These are phyloP conservation scores for Klebsormidium nitens DNA, from an alignment of 139 green algal genomes.

Conservation along the genomic window DNA sequence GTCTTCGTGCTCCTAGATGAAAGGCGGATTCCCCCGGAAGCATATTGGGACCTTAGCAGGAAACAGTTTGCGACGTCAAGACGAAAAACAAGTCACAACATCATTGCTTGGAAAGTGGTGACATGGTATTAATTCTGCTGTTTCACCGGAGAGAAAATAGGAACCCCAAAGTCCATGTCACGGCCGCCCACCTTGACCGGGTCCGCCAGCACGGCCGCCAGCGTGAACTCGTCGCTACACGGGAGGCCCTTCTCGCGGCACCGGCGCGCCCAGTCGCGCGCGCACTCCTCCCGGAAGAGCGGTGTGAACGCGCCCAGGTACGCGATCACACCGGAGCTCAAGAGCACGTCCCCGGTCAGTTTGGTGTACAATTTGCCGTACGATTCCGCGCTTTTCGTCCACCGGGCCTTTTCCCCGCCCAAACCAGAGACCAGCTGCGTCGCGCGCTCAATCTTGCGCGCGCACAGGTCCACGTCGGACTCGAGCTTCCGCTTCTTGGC, in stretches of 20 bases:
- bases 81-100: too few species aligned
- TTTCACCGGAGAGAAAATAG: too few species aligned
- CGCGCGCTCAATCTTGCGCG: constrained; percentile 63
- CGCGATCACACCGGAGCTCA: constrained; percentile 52
- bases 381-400: constrained; percentile 47
- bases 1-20: too few species aligned
- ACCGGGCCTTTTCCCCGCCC: constrained; percentile 53
- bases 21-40: too few species aligned
- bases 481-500: constrained; percentile 52
- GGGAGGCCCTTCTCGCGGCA: constrained; percentile 48
- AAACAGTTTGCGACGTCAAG: too few species aligned
- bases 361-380: constrained; percentile 41
- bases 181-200: constrained; percentile 6
- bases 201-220: constrained; percentile 17
- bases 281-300: constrained; percentile 38
- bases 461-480: constrained; percentile 55
- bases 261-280: constrained; percentile 41
- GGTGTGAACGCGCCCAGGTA: constrained; percentile 65
- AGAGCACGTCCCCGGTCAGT: constrained; percentile 62
- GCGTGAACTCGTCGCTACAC: constrained; percentile 45
- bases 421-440: constrained; percentile 60
- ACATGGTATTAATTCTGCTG: too few species aligned
- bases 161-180: too few species aligned
- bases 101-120: too few species aligned
- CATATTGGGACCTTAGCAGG: too few species aligned